Evolutionary conservation across 495 filamentous ascomycete genomes (phyloP).

Genomic region (Podospora anserina): DNA sequence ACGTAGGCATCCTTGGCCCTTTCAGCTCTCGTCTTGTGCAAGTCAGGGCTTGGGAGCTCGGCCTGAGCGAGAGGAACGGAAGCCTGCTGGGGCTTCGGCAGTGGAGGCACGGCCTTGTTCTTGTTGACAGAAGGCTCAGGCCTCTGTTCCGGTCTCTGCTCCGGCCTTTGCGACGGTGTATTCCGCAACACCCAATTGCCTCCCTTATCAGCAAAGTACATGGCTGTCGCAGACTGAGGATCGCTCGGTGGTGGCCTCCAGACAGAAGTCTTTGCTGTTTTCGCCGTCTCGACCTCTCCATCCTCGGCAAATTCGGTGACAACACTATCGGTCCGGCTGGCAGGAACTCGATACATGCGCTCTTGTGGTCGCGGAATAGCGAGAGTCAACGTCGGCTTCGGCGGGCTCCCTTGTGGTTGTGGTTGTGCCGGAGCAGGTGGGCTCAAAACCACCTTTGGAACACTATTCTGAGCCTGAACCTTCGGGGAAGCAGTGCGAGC

Average conservation of each 20-base stretch:
- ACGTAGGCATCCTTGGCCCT: slow-evolving; percentile 30
- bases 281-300: slow-evolving; percentile 36
- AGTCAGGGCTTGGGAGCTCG: slow-evolving; percentile 38
- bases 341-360: slow-evolving; percentile 6
- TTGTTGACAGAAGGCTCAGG: background rate
- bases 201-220: slow-evolving; percentile 44
- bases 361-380: slow-evolving; percentile 29
- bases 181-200: slow-evolving; percentile 46
- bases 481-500: background rate
- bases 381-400: slow-evolving; percentile 35
- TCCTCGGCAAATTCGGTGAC: slow-evolving; percentile 50
- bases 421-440: slow-evolving; percentile 7
- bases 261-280: slow-evolving; percentile 24
- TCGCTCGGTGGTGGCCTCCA: slow-evolving; percentile 43
- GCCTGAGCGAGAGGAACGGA: slow-evolving; percentile 23
- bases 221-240: slow-evolving; percentile 37
- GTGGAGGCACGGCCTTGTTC: slow-evolving; percentile 22
- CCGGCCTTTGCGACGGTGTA: slow-evolving; percentile 15
- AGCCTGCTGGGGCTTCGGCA: slow-evolving; percentile 11
- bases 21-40: slow-evolving; percentile 41
- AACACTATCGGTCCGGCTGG: slow-evolving; percentile 37
- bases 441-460: slow-evolving; percentile 11
- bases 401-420: slow-evolving; percentile 26
- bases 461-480: background rate
- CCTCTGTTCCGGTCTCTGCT: background rate